Evolutionary conservation across 768 basidiomycete species (phyloP), one percentile per base, ranked within the genome.

Genomic region (Russula dissimulans): DNA sequence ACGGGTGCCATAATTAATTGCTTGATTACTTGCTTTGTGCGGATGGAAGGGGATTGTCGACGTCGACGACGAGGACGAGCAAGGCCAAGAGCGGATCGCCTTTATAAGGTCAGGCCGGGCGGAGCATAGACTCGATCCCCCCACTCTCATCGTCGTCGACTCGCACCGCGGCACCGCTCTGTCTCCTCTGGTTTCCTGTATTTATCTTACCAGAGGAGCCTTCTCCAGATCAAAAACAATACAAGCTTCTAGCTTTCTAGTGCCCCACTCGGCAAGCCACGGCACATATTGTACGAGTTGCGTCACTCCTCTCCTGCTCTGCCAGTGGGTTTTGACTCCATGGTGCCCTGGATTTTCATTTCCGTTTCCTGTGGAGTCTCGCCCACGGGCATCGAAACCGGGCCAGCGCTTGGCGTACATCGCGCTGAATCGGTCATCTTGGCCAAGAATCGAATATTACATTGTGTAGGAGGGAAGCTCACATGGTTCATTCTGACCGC

Each of bases 1-100:
- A 62, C 56, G 39, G 61, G 61, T 57, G 61, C 15, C 61, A 62
- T 61, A 17, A 12, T 46, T 61, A 17, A 12, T 46, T 10, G 42
- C 12, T n/a, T 7, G 39, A 14, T 29, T 60, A 12, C 14, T 61
- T 45, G 49, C 26, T 56, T 6, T 5, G 14, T 17, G 36, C 4
- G 18, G 22, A 43, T 18, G 5, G 31, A 15, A 18, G n/a, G 32
- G 54, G 41, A 31, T 48, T 32, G 42, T 22, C 29, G 17, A 31
- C 8, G 42, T 22, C 29, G 17, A 31, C 8, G 54, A 15, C 22
- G 22, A 26, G 22, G 22, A 26, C 22, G 22, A 26, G 22, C 22
- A 26, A 26, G 22, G 22, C 12, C 41, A n/a, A 54, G 39, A 9
- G n/a, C 36, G 42, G 5, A 1, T 18, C 17, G 0, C n/a, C 47